A percentile compares a stretch with the other conserved stretches of the same genome.
phyloP scores from a whole-genome alignment of 371 early-diverging fungal species.

The Syncephalis fuscata region DNA sequence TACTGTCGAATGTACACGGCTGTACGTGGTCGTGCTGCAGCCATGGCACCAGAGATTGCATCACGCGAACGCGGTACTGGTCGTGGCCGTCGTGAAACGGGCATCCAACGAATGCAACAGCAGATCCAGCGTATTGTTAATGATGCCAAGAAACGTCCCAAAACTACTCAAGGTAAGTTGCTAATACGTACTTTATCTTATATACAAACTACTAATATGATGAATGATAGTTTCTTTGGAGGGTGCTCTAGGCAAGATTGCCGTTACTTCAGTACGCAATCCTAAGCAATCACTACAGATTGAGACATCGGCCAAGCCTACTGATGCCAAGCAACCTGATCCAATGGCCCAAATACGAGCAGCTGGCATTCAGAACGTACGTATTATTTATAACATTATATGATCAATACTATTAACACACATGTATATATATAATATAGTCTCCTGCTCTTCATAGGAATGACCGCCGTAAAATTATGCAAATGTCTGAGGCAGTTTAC shows the following conservation, averaged over 20 bases:
- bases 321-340: not conserved
- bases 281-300: constrained; percentile 80
- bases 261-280: constrained; percentile 69
- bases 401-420: no score
- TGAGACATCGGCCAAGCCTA: constrained; percentile 3
- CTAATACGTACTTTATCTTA: constrained; percentile 1
- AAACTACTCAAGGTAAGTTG: constrained; percentile 32
- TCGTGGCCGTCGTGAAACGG: constrained; percentile 15
- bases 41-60: constrained; percentile 8
- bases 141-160: constrained; percentile 72
- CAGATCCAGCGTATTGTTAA: constrained; percentile 87
- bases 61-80: not conserved
- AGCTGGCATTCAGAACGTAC: not conserved
- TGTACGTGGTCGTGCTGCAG: constrained; percentile 6
- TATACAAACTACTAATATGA: not conserved
- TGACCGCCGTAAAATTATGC: constrained; percentile 42
- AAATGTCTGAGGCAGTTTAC: constrained; percentile 64
- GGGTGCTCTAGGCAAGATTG: constrained; percentile 90
- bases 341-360: not conserved
- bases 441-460: constrained; percentile 6
- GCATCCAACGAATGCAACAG: constrained; percentile 68
- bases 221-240: constrained; percentile 35
- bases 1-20: constrained; percentile 74
- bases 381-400: not conserved
- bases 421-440: no score